Evolutionary conservation across 2,329 filamentous ascomycete species (phyloP).

Genomic region (Aureobasidium sp.): DNA sequence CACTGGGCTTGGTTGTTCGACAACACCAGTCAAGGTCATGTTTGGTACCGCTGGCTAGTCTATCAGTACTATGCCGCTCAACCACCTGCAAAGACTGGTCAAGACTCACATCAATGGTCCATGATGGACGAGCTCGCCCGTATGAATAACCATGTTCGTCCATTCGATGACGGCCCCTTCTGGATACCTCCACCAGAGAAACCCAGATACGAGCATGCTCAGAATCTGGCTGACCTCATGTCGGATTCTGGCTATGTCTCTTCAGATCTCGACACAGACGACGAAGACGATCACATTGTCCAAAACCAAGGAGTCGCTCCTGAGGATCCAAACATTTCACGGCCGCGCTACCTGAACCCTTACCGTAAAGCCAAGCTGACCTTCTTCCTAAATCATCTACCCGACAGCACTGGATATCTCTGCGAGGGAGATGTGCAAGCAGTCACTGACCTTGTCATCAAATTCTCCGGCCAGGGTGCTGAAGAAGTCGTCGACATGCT

Average conservation of each 20-base stretch:
- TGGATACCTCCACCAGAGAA: slow-evolving; percentile 70
- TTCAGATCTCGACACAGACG: slow-evolving; percentile 72
- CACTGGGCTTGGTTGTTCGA: slow-evolving; percentile 96
- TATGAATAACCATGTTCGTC: slow-evolving; percentile 32
- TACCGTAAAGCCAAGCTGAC: slow-evolving; percentile 76
- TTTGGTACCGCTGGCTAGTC: slow-evolving; percentile 88
- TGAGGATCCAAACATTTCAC: not conserved
- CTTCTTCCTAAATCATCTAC: slow-evolving; percentile 74
- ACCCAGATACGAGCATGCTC: slow-evolving; percentile 74
- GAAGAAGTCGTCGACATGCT: slow-evolving; percentile 90
- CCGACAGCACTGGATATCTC: slow-evolving; percentile 63
- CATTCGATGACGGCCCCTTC: slow-evolving; percentile 68
- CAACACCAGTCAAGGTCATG: slow-evolving; percentile 64
- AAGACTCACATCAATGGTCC: slow-evolving; percentile 2
- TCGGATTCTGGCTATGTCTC: slow-evolving; percentile 81
- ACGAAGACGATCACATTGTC: slow-evolving; percentile 34
- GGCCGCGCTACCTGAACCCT: slow-evolving; percentile 59
- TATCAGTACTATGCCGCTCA: slow-evolving; percentile 51
- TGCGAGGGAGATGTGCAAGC: slow-evolving; percentile 80
- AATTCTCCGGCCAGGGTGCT: slow-evolving; percentile 73
- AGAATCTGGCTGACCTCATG: slow-evolving; percentile 68
- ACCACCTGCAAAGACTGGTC: not conserved
- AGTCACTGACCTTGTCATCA: slow-evolving; percentile 80
- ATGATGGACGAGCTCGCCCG: slow-evolving; percentile 11
- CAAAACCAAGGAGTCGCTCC: not conserved